Base-by-base conservation (phyloP, 495 filamentous ascomycete species). In the Poronia punctata region DNA sequence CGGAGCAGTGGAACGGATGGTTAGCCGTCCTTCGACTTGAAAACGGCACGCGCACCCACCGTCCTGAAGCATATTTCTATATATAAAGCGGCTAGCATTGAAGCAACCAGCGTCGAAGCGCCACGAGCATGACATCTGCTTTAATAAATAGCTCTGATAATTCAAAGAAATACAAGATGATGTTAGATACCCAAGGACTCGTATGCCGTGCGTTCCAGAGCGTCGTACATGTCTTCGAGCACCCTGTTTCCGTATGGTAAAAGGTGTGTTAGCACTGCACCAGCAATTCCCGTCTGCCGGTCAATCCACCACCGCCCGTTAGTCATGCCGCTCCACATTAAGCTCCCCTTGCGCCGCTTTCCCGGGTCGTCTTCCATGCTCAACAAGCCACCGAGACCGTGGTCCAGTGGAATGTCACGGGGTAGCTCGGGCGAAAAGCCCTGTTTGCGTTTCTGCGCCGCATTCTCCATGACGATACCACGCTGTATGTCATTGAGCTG, bases 1-100 rank as follows among this genome's bases (percentile, higher is more conserved):
- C 75, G 88, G 49, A 95, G 89, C 71, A 92, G 81, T 56, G 92
- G 92, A 6, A 96, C 84, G 17, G 92, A 98, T 53, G 85, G 82
- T 53, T 96, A 43, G 45, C n/a, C 15, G 20, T 16, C 19, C 28
- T 4, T 12, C 11, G n/a, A n/a, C n/a, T n/a, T n/a, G n/a, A n/a
- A n/a, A n/a, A n/a, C n/a, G n/a, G n/a, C n/a, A n/a, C n/a, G n/a
- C n/a, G n/a, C n/a, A n/a, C n/a, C n/a, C n/a, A n/a, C n/a, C n/a
- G n/a, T n/a, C n/a, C n/a, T n/a, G n/a, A n/a, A n/a, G n/a, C n/a
- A n/a, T n/a, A n/a, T n/a, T n/a, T n/a, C n/a, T n/a, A n/a, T n/a
- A n/a, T n/a, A n/a, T n/a, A n/a, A n/a, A n/a, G n/a, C n/a, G n/a
- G n/a, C n/a, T n/a, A n/a, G n/a, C n/a, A 27, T 7, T 7, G 24